Base-by-base conservation (phyloP, 148 eudicot species). In the Amaranthus hypochondriacus region DNA sequence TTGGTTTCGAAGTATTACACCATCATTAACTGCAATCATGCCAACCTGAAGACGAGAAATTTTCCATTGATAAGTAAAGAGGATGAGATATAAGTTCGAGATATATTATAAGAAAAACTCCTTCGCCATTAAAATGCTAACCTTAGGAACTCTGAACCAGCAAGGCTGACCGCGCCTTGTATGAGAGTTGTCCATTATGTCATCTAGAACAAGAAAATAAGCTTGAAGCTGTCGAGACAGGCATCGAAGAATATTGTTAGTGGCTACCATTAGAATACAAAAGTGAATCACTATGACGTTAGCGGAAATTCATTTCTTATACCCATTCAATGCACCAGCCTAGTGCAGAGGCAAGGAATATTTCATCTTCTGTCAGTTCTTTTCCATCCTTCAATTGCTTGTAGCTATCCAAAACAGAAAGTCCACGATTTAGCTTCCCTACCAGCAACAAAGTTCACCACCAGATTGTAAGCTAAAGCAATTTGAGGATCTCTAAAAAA, bases 251-350 rank as follows among this genome's bases (percentile, higher is more conserved):
- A 7, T 61, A 10, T 28, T 28, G 64, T 61, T 52, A 9, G 49
- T 49, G 3, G 28, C 2, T 48, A 8, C 42, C n/a, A 39, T 62
- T 43, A 15, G 48, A 11, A 66, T 47, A 43, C 59, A 52, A 21
- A 62, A 48, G 43, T 9, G 48, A 48, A 28, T 39, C 47, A 56
- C 48, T 56, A 67, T 5, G 21, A 51, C 60, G 5, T 4, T 11
- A 63, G 15, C 39, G 5, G 7, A 54, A 4, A 5, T n/a, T 18
- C 48, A 7, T 7, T 11, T 61, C n/a, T 66, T 21, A 53, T 89
- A 94, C 98, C 98, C 98, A 94, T 86, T 94, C 98, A 80, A 94
- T 85, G 75, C 96, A 94, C 97, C 98, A 94, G 46, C 97, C 98
- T 56, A 94, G 98, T 54, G 96, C 88, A 73, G 86, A 81, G 44